Evolutionary conservation across 345 rosid genomes (phyloP), one percentile per base, ranked within the genome.

Genomic region (Dimocarpus longan): DNA sequence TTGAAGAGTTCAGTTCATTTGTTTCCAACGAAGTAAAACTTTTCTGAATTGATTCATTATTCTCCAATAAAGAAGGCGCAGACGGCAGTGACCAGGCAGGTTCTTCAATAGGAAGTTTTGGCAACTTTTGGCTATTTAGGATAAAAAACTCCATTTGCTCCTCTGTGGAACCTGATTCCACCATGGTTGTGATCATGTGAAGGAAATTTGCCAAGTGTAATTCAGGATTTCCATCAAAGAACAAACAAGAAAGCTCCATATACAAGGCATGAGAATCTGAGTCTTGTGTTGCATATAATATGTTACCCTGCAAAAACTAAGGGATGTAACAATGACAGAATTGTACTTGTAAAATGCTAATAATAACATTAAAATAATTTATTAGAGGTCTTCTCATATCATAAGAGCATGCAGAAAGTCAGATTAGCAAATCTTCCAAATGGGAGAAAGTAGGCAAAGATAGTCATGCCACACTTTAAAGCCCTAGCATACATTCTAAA

Each of bases 151-250:
- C 96, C 24, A 83, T 84, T 83, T 95, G 95, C 76, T 90, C 93
- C 87, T 87, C 85, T 5, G 84, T 77, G 79, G 90, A 85, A 37
- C 98, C 96, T 73, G 93, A 88, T 85, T 89, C 92, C 42, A 84
- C 90, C 95, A 87, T 91, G 9, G 92, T 89, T 82, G 89, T 89
- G 75, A 95, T 86, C 92, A 92, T 81, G 81, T 91, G 93, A 85
- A 93, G 98, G 79, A 95, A 93, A 88, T 93, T 93, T 64, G 99
- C 97, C 82, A 93, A 68, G 79, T 88, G 96, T 74, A 91, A 79
- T 72, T 95, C 87, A 44, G 95, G 89, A 81, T 78, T 82, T 24
- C 96, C 96, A 39, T 84, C 85, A 80, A 93, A 91, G 78, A 91
- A 90, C 69, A 91, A 80, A 76, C 92, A 83, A 74, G 97, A 90